phyloP scores from a whole-genome alignment of 495 filamentous ascomycete genomes.

The Neurospora cerealis region DNA sequence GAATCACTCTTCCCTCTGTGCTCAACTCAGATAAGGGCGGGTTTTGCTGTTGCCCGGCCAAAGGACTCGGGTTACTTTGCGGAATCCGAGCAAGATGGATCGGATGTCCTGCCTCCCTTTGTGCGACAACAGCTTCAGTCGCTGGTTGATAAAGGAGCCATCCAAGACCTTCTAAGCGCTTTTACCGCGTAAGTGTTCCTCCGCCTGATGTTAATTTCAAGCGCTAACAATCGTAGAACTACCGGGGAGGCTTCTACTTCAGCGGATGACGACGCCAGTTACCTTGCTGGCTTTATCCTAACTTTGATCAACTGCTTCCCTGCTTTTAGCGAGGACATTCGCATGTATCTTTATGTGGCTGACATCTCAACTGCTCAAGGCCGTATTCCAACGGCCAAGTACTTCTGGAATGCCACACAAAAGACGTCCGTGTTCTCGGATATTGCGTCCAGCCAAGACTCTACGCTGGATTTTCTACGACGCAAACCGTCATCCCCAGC shows the following conservation, averaged over 20 bases:
- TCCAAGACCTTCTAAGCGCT: constrained; percentile 26
- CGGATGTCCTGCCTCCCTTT: constrained; percentile 20
- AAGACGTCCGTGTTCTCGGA: constrained; percentile 54
- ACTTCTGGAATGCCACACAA: constrained; percentile 74
- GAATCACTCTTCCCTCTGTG: constrained; percentile 17
- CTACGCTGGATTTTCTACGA: constrained; percentile 12
- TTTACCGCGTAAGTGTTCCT: constrained; percentile 26
- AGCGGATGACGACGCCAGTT: constrained; percentile 50
- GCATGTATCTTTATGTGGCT: constrained; percentile 87
- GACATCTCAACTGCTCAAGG: constrained; percentile 47
- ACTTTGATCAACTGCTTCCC: constrained; percentile 84
- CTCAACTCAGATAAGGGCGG: constrained; percentile 14
- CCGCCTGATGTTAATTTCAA: constrained; percentile 6
- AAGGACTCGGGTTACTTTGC: constrained; percentile 1
- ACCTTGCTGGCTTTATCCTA: constrained; percentile 78
- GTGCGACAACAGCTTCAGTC: constrained; percentile 22
- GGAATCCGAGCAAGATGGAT: constrained; percentile 3
- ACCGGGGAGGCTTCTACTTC: constrained; percentile 14
- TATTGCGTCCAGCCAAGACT: constrained; percentile 37
- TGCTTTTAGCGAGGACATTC: constrained; percentile 72
- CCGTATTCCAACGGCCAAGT: constrained; percentile 64
- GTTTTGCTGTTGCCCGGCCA: constrained; percentile 4
- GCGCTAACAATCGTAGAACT: constrained; percentile 17
- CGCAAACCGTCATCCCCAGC: constrained; percentile 9
- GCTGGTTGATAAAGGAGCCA: constrained; percentile 30